phyloP scores from a whole-genome alignment of 2,329 filamentous ascomycete species.

The Aaosphaeria arxii region DNA sequence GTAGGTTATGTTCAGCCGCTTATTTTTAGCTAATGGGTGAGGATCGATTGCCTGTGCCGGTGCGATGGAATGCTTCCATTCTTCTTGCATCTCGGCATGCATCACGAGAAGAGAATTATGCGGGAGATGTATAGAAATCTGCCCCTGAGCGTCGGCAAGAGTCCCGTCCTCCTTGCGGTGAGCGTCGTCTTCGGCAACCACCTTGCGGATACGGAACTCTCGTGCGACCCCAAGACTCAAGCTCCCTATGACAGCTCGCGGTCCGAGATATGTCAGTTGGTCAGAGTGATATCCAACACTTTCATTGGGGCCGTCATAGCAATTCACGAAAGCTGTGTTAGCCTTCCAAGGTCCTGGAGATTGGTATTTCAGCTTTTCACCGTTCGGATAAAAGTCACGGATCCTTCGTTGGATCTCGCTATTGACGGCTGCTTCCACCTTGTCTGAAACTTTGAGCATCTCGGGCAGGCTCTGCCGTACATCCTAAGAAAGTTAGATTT shows the following conservation, averaged over 20 bases:
- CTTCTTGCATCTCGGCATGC: conserved; percentile 97
- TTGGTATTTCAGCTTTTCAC: conserved; percentile 75
- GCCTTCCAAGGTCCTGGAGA: conserved; percentile 71
- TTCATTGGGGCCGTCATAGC: conserved; percentile 78
- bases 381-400: conserved; percentile 61
- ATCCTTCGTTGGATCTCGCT: conserved; percentile 71
- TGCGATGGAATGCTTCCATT: conserved; percentile 87
- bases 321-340: conserved; percentile 93
- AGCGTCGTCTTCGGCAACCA: conserved; percentile 60
- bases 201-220: conserved; percentile 82
- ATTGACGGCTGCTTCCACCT: conserved; percentile 76
- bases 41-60: conserved; percentile 75
- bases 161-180: conserved; percentile 34
- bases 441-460: conserved; percentile 65
- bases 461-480: conserved; percentile 73
- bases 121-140: conserved; percentile 88
- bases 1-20: conserved; percentile 91
- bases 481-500: conserved; percentile 42
- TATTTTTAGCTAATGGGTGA: conserved; percentile 76
- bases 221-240: conserved; percentile 88
- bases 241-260: conserved; percentile 82
- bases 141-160: conserved; percentile 66
- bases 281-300: conserved; percentile 92
- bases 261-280: conserved; percentile 88
- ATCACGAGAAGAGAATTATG: conserved; percentile 93